These are phyloP conservation scores for Eimeria tenella DNA, from an alignment of 169 alveolate genomes.

Conservation along the genomic window DNA sequence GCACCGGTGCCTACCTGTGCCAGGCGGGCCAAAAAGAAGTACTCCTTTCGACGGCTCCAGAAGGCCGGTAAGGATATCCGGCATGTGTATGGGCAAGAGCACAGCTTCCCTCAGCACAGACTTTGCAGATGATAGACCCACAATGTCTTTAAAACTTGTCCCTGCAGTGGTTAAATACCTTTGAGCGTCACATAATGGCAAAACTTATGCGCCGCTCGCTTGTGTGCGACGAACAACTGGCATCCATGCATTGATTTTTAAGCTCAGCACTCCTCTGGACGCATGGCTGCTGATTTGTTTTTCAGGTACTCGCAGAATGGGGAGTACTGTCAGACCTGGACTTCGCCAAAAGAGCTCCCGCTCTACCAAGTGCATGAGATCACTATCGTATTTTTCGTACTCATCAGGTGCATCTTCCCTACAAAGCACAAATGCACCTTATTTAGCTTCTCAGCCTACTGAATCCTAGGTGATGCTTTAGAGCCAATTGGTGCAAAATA, in stretches of 20 bases:
- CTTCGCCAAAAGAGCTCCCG: slow-evolving; percentile 35
- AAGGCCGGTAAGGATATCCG: slow-evolving; percentile 94
- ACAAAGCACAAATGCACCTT: background rate
- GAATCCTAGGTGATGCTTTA: too few species aligned
- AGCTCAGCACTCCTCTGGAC: too few species aligned
- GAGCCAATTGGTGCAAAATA: too few species aligned
- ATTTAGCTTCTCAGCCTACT: too few species aligned
- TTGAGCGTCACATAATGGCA: too few species aligned
- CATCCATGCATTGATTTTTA: too few species aligned
- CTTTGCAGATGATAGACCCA: slow-evolving; percentile 93
- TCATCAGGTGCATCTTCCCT: background rate
- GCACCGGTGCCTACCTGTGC: slow-evolving; percentile 86
- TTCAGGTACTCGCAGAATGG: background rate
- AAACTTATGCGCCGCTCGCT: too few species aligned
- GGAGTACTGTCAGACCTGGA: slow-evolving; percentile 12
- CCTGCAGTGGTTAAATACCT: slow-evolving; percentile 50
- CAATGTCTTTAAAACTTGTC: slow-evolving; percentile 91
- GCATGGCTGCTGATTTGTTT: too few species aligned
- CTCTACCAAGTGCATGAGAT: slow-evolving; percentile 17
- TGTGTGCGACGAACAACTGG: too few species aligned
- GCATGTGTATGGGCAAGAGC: slow-evolving; percentile 93
- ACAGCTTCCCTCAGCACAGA: slow-evolving; percentile 94
- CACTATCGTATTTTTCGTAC: background rate
- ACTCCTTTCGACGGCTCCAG: slow-evolving; percentile 96
- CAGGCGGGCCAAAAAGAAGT: slow-evolving; percentile 97